These are phyloP conservation scores for Saturnispora halmiae DNA, from an alignment of 805 yeast species.

Conservation along the genomic window DNA sequence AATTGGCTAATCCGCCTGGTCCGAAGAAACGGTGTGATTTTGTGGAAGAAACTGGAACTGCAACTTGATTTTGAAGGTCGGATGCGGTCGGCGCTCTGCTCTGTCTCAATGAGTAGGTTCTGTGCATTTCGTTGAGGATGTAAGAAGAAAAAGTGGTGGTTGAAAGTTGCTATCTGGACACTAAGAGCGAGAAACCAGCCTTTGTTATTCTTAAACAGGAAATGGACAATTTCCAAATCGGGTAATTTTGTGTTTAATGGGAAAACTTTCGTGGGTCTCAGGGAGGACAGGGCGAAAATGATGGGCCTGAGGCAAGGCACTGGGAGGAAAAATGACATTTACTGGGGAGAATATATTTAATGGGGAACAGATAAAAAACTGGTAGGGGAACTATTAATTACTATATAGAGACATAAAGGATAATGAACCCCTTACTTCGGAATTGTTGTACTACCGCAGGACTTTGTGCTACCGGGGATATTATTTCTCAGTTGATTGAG, in stretches of 20 bases:
- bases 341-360: too few relatives aligned
- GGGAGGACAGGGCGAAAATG: too few relatives aligned
- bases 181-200: too few relatives aligned
- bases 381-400: too few relatives aligned
- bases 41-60: constrained; percentile 89
- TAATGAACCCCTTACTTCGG: too few relatives aligned
- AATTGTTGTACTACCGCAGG: constrained; percentile 5
- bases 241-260: background rate
- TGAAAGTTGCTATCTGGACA: too few relatives aligned
- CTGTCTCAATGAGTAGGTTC: constrained; percentile 95
- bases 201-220: background rate
- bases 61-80: constrained; percentile 82
- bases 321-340: too few relatives aligned
- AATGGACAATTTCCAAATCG: background rate
- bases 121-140: constrained; percentile 54
- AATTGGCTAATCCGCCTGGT: constrained; percentile 47
- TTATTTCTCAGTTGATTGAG: constrained; percentile 6
- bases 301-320: too few relatives aligned
- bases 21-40: constrained; percentile 79
- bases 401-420: too few relatives aligned
- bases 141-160: background rate
- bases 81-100: constrained; percentile 96
- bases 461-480: constrained; percentile 6
- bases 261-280: too few relatives aligned
- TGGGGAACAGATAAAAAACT: too few relatives aligned